Evolutionary conservation across 352 stramenopile species (phyloP).

Genomic region (Phytophthora tentaculata): DNA sequence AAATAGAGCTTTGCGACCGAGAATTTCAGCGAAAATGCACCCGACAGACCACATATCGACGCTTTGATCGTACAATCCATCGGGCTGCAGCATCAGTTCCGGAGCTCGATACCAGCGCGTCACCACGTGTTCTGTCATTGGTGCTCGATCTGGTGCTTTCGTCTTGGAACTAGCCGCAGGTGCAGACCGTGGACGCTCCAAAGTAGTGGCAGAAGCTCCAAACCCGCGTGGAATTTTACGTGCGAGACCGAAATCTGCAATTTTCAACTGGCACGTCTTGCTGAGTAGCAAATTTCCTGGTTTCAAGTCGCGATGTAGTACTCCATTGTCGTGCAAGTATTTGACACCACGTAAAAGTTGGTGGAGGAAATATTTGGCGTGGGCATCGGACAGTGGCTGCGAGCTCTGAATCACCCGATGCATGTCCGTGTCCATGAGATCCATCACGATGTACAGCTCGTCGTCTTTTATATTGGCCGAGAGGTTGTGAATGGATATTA

Average conservation of each 20-base stretch:
- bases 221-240: slow-evolving; percentile 53
- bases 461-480: slow-evolving; percentile 90
- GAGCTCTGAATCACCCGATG: slow-evolving; percentile 89
- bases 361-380: slow-evolving; percentile 93
- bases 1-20: slow-evolving; percentile 77
- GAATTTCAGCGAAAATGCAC: slow-evolving; percentile 85
- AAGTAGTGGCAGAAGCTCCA: neutral
- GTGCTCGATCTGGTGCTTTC: slow-evolving; percentile 35
- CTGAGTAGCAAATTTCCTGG: slow-evolving; percentile 83
- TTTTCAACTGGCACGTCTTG: slow-evolving; percentile 83
- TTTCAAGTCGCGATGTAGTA: slow-evolving; percentile 86
- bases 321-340: slow-evolving; percentile 76
- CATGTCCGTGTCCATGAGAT: slow-evolving; percentile 95
- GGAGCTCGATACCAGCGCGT: slow-evolving; percentile 92
- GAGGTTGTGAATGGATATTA: slow-evolving; percentile 85
- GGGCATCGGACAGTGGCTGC: slow-evolving; percentile 70
- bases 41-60: slow-evolving; percentile 93
- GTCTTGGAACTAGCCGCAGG: slow-evolving; percentile 37
- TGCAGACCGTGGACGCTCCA: slow-evolving; percentile 56
- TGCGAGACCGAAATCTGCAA: slow-evolving; percentile 80
- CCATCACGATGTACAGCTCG: slow-evolving; percentile 96
- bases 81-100: slow-evolving; percentile 91
- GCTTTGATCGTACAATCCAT: slow-evolving; percentile 86
- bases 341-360: slow-evolving; percentile 90
- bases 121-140: slow-evolving; percentile 88